Conservation (phyloP, 805 yeast genomes). For the Candida silvatica region DNA sequence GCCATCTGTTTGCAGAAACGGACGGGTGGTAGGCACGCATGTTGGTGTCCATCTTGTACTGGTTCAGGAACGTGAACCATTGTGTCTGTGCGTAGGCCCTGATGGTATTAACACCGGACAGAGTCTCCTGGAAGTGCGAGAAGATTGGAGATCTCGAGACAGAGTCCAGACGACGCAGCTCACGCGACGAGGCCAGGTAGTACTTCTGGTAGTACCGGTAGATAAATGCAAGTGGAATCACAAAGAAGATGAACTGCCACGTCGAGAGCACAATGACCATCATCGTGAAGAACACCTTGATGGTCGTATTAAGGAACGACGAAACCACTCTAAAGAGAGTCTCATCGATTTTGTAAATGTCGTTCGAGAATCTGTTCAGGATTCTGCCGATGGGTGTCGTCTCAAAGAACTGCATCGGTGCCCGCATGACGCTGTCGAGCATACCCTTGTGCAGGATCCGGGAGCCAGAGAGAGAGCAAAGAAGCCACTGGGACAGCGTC, state of each 20-base stretch:
- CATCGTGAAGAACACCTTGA: conserved; percentile 67
- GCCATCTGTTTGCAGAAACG: conserved; percentile 92
- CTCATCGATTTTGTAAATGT: conserved; percentile 84
- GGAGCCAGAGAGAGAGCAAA: conserved; percentile 80
- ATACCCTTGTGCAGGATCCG: conserved; percentile 62
- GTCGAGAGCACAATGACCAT: conserved; percentile 78
- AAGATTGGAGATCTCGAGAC: conserved; percentile 72
- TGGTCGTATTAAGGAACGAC: conserved; percentile 53
- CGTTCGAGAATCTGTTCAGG: conserved; percentile 84
- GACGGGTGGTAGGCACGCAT: conserved; percentile 91
- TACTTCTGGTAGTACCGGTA: conserved; percentile 70
- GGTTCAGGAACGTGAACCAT: conserved; percentile 58
- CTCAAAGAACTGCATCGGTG: conserved; percentile 94
- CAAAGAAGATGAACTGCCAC: conserved; percentile 71
- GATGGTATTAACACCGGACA: conserved; percentile 67
- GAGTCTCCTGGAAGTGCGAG: conserved; percentile 79
- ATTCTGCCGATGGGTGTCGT: conserved; percentile 94
- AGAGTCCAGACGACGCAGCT: conserved; percentile 74
- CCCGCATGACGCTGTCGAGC: conserved; percentile 66
- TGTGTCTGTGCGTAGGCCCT: conserved; percentile 63
- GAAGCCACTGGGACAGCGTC: conserved; percentile 64
- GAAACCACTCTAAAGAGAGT: conserved; percentile 60
- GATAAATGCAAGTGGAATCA: conserved; percentile 58
- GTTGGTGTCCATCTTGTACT: conserved; percentile 70
- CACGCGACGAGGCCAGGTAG: conserved; percentile 71